These are phyloP conservation scores for Astrothelium macrocarpum DNA, from an alignment of 495 filamentous ascomycete species.

Conservation along the genomic window DNA sequence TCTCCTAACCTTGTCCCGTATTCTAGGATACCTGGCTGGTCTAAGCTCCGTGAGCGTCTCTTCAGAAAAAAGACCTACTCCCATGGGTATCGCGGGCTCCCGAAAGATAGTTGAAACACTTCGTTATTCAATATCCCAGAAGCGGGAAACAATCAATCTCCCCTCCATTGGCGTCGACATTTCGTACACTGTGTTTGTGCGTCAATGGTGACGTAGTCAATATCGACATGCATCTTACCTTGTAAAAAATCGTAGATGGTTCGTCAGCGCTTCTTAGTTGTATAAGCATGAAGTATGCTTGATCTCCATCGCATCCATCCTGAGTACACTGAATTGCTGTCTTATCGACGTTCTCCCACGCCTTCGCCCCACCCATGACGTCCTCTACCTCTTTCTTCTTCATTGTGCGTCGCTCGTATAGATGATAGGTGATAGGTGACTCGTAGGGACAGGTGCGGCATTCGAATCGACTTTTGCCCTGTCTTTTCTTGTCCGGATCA, in stretches of 20 bases:
- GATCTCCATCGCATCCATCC: constrained; percentile 60
- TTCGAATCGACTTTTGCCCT: constrained; percentile 65
- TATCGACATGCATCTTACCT: constrained; percentile 29
- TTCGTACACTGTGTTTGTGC: neutral
- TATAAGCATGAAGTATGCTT: constrained; percentile 89
- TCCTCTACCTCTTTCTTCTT: constrained; percentile 75
- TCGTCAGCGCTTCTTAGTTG: constrained; percentile 98
- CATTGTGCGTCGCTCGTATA: constrained; percentile 63
- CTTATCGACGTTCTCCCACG: constrained; percentile 86
- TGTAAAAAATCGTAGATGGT: constrained; percentile 94
- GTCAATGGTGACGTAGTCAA: neutral
- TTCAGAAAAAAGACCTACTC: neutral
- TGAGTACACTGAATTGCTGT: constrained; percentile 67
- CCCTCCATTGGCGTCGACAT: constrained; percentile 7
- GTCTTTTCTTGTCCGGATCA: constrained; percentile 7
- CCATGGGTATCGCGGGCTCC: neutral
- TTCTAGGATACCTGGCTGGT: neutral
- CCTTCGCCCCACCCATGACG: constrained; percentile 76
- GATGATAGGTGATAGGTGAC: constrained; percentile 59
- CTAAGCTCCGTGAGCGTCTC: neutral
- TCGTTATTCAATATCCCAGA: neutral
- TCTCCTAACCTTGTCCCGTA: neutral
- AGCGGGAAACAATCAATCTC: neutral
- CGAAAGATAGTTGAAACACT: neutral
- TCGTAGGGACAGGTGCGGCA: constrained; percentile 92